A percentile compares a stretch with the other conserved stretches of the same genome.
Conservation (phyloP, 1,284 basidiomycete species). For the Sporisorium reilianum region DNA sequence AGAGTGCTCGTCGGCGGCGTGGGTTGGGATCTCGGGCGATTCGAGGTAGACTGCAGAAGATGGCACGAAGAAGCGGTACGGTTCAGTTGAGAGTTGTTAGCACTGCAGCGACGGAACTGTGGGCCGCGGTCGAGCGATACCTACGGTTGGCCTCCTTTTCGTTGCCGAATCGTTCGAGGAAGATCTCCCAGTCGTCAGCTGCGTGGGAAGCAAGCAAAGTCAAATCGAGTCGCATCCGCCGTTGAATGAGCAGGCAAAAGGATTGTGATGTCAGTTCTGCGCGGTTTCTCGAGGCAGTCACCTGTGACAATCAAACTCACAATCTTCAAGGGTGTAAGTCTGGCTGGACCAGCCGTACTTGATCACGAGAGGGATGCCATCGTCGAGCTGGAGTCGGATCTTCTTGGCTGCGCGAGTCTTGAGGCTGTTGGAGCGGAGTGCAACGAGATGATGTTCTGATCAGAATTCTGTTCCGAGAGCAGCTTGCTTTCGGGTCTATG, state of each 20-base stretch:
- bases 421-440: conserved; percentile 25
- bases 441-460: background rate
- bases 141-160: conserved; percentile 64
- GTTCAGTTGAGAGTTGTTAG: background rate
- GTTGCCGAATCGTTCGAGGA: conserved; percentile 62
- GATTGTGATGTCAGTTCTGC: background rate
- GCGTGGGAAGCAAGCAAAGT: background rate
- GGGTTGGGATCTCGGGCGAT: conserved; percentile 62
- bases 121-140: conserved; percentile 8
- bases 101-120: background rate
- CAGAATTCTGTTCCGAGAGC: background rate
- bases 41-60: conserved; percentile 58
- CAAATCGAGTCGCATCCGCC: background rate
- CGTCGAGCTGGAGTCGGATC: conserved; percentile 60
- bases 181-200: conserved; percentile 68
- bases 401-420: conserved; percentile 61
- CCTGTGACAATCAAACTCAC: conserved; percentile 31
- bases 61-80: background rate
- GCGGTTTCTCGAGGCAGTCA: background rate
- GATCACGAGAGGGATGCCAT: conserved; percentile 63
- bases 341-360: conserved; percentile 63
- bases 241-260: background rate
- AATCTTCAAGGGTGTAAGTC: conserved; percentile 64
- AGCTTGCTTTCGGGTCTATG: background rate
- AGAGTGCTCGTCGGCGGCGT: conserved; percentile 33